phyloP scores from a whole-genome alignment of 2,329 filamentous ascomycete species.

The Fusarium decemcellulare region DNA sequence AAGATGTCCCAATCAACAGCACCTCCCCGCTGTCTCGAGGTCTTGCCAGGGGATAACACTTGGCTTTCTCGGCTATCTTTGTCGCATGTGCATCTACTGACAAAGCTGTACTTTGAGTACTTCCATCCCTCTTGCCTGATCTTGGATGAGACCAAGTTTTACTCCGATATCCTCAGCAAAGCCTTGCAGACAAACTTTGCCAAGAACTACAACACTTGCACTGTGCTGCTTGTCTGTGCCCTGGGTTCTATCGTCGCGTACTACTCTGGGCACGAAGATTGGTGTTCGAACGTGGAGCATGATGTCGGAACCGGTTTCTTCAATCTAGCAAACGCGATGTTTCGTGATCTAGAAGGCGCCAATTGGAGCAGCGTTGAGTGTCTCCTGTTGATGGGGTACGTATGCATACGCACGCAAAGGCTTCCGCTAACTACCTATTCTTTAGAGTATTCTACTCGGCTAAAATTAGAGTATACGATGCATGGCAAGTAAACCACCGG shows the following conservation, averaged over 20 bases:
- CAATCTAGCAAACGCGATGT: slow-evolving; percentile 23
- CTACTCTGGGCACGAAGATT: slow-evolving; percentile 17
- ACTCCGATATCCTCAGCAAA: slow-evolving; percentile 8
- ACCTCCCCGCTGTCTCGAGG: background rate
- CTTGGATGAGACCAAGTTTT: slow-evolving; percentile 23
- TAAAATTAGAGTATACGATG: slow-evolving; percentile 27
- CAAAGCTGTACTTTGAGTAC: slow-evolving; percentile 27
- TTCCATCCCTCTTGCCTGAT: slow-evolving; percentile 31
- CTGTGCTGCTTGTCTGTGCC: slow-evolving; percentile 17
- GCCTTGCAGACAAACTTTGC: slow-evolving; percentile 9
- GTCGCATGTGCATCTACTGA: slow-evolving; percentile 16
- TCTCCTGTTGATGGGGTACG: slow-evolving; percentile 30
- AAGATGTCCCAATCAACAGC: slow-evolving; percentile 10
- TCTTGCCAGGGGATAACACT: background rate
- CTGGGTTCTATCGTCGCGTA: slow-evolving; percentile 16
- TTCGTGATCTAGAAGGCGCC: slow-evolving; percentile 10
- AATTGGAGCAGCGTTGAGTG: slow-evolving; percentile 32
- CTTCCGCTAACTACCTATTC: background rate
- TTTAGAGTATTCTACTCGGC: slow-evolving; percentile 28
- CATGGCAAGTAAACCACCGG: slow-evolving; percentile 23
- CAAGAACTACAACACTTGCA: slow-evolving; percentile 4
- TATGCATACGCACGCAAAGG: background rate
- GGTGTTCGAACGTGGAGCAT: slow-evolving; percentile 1
- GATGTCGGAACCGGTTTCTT: slow-evolving; percentile 23
- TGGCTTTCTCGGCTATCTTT: slow-evolving; percentile 31